Conservation (phyloP, 2,329 filamentous ascomycete genomes). For the Exophiala phaeomuriformis region DNA sequence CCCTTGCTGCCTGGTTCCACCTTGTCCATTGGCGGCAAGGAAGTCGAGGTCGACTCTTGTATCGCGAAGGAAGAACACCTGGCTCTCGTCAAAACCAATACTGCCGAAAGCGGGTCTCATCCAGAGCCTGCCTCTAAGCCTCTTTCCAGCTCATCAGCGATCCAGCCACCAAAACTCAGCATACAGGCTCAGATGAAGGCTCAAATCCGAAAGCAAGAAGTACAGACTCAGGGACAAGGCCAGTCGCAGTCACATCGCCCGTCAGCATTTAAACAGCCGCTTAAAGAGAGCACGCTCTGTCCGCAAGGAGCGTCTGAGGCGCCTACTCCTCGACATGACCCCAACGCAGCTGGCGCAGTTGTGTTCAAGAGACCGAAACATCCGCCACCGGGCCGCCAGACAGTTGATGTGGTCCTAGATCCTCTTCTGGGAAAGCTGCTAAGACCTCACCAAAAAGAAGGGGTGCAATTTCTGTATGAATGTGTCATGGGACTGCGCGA, state of each 20-base stretch:
- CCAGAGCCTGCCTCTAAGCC: slow-evolving; percentile 21
- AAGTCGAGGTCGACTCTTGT: slow-evolving; percentile 59
- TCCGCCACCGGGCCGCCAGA: slow-evolving; percentile 54
- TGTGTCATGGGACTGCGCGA: slow-evolving; percentile 66
- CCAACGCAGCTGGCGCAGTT: slow-evolving; percentile 51
- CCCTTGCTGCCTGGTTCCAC: slow-evolving; percentile 53
- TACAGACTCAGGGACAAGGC: slow-evolving; percentile 34
- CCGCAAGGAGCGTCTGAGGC: slow-evolving; percentile 40
- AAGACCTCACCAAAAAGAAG: slow-evolving; percentile 61
- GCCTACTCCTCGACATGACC: slow-evolving; percentile 60
- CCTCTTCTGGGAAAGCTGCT: slow-evolving; percentile 57
- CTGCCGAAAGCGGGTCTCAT: slow-evolving; percentile 8
- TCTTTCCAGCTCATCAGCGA: slow-evolving; percentile 17
- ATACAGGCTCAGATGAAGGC: slow-evolving; percentile 27
- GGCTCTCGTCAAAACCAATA: slow-evolving; percentile 1
- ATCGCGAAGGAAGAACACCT: slow-evolving; percentile 35
- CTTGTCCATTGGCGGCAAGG: slow-evolving; percentile 58
- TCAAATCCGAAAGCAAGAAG: slow-evolving; percentile 27
- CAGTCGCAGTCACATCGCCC: slow-evolving; percentile 27
- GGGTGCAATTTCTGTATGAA: slow-evolving; percentile 65
- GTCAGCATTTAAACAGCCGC: slow-evolving; percentile 54
- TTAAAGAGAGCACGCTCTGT: slow-evolving; percentile 48
- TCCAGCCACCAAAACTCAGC: slow-evolving; percentile 28
- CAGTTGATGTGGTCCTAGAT: slow-evolving; percentile 67
- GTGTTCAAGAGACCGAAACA: slow-evolving; percentile 58